Evolutionary conservation across 108 stramenopile species (phyloP), one percentile per base, ranked within the genome.

Genomic region (Cyclotella sp.): DNA sequence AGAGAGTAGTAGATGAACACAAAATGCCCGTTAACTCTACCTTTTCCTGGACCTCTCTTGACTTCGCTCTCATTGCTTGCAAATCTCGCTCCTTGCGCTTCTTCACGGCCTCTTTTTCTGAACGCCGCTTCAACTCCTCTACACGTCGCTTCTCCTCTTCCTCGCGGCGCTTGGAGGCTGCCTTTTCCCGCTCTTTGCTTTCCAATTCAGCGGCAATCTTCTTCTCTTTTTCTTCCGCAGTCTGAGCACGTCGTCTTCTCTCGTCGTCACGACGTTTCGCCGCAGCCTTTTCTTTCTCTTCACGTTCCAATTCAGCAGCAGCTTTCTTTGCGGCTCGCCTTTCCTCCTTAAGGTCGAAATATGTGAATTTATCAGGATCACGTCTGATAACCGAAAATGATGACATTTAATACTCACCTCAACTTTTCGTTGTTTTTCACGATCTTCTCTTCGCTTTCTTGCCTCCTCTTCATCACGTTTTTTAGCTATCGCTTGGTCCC

Each of bases 41-140:
- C 62, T 71, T 70, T 42, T 82, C 47, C 41, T 68, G 72, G 54
- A 74, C 60, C 49, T 81, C 61, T 51, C 55, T 81, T 12, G 62
- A 53, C 43, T 57, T 73, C 39, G 28, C 72, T 28, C 73, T 39
- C 63, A 70, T 70, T 13, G 43, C 45, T 26, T 68, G 59, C 68
- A 81, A 47, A 30, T 59, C 79, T 49, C 43, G 65, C 60, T 74
- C 26, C 77, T 62, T 70, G 22, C 43, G 61, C 63, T 40, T 51
- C 8, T 51, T 41, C 1, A 51, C 46, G 11, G 75, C 54, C 53
- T 40, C 67, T 12, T 66, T 62, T 24, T 47, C 69, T 16, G 21
- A 27, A 22, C 24, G 12, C 26, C 63, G 62, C 41, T 72, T 72
- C 54, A 57, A 42, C 24, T 57, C 63, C 18, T 67, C 40, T 21